Base-by-base conservation (phyloP, 306 rosid genomes). In the Dryas drummondii region DNA sequence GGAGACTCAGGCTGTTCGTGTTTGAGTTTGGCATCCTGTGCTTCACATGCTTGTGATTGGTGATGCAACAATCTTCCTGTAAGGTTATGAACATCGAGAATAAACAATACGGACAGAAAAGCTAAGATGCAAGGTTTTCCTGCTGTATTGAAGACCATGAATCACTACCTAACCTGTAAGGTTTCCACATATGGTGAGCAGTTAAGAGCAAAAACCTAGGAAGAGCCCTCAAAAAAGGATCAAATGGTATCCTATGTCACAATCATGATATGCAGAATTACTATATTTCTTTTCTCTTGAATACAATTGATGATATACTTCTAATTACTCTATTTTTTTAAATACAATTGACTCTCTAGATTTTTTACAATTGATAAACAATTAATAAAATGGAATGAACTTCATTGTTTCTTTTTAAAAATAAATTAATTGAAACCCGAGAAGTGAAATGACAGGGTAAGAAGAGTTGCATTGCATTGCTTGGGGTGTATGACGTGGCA, bases 401-500 rank as follows among this genome's bases (percentile, higher is more conserved):
- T 59, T 32, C 37, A 60, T 32, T 49, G 5, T 40, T 9, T 16
- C 37, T 7, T 13, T 55, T 52, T 52, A 49, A 1, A 12, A 5
- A n/a, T n/a, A 6, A 16, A 48, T 53, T 9, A 55, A 67, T 48
- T 16, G 8, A 19, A 9, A 65, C 52, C 53, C 15, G 37, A 51
- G 42, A 13, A 27, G 53, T 41, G 66, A 44, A 44, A 56, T 44
- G 66, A 44, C 19, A 44, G 19, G 64, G 14, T 54, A 40, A 6
- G 60, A 27, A 59, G 9, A 32, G 37, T 32, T 53, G 5, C 16
- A 15, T 67, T 27, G n/a, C 60, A 37, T 32, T 14, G 27, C 27
- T 8, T 63, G 48, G 49, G 68, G 32, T 60, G 10, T 16, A 71
- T 56, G 74, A 75, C 48, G 60, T 67, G 76, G 67, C 77, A 81